phyloP scores from a whole-genome alignment of 2,329 filamentous ascomycete species.

The Ambrosiella beaveri region DNA sequence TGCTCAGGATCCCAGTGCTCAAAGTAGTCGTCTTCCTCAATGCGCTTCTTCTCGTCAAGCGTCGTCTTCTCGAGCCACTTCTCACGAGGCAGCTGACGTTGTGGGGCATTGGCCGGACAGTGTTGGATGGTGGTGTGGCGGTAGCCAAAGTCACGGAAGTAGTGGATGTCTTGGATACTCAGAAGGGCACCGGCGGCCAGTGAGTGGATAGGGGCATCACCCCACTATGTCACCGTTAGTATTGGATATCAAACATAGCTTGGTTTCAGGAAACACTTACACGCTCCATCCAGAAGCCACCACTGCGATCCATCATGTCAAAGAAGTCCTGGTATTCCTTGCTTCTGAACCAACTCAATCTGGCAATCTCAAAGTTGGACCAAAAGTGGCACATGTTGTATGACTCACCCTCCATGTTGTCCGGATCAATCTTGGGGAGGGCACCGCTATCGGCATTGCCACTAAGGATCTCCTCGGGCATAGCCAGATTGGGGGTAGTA shows the following conservation, averaged over 20 bases:
- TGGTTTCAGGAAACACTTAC: slow-evolving; percentile 30
- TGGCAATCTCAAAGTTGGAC: slow-evolving; percentile 98
- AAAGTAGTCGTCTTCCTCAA: slow-evolving; percentile 95
- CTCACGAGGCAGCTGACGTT: slow-evolving; percentile 62
- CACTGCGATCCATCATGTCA: slow-evolving; percentile 94
- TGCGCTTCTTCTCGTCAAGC: slow-evolving; percentile 60
- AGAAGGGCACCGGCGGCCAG: slow-evolving; percentile 83
- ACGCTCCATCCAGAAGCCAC: slow-evolving; percentile 97
- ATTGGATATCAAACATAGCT: slow-evolving; percentile 6
- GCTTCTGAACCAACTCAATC: slow-evolving; percentile 87
- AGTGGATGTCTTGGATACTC: slow-evolving; percentile 71
- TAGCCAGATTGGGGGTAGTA: slow-evolving; percentile 45
- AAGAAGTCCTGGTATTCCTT: slow-evolving; percentile 98
- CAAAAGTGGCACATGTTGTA: slow-evolving; percentile 99
- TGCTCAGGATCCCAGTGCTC: slow-evolving; percentile 69
- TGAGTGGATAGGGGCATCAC: slow-evolving; percentile 95
- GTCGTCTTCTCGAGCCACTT: slow-evolving; percentile 74
- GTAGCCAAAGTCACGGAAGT: slow-evolving; percentile 98
- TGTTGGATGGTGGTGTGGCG: slow-evolving; percentile 97
- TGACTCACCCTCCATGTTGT: slow-evolving; percentile 89
- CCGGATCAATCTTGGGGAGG: slow-evolving; percentile 68
- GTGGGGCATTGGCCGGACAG: slow-evolving; percentile 87
- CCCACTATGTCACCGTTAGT: slow-evolving; percentile 53
- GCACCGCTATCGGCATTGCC: slow-evolving; percentile 47
- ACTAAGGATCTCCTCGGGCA: slow-evolving; percentile 68